These are phyloP conservation scores for Raphanus hybrid DNA, from an alignment of 441 rosid species.

Conservation along the genomic window DNA sequence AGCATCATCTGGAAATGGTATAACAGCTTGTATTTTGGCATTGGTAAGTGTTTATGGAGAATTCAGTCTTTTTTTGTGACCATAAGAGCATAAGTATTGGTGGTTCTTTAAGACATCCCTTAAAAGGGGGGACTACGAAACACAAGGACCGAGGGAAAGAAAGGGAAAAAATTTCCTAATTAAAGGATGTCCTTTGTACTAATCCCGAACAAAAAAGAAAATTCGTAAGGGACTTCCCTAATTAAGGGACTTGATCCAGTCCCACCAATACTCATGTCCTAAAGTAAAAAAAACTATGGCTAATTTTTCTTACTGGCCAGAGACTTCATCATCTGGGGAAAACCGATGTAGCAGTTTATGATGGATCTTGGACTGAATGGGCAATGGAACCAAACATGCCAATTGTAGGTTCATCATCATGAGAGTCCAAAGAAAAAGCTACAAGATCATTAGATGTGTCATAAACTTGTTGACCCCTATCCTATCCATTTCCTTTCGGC, in stretches of 20 bases:
- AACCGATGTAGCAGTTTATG: slow-evolving; percentile 76
- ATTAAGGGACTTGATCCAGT: no score
- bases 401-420: slow-evolving; percentile 48
- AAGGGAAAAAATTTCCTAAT: no score
- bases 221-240: no score
- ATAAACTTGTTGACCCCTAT: neutral
- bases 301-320: slow-evolving; percentile 41
- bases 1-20: slow-evolving; percentile 90
- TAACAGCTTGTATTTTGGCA: slow-evolving; percentile 87
- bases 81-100: neutral
- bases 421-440: slow-evolving; percentile 20
- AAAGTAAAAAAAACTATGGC: neutral
- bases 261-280: no score
- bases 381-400: slow-evolving; percentile 71
- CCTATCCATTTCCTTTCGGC: neutral
- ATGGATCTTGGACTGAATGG: slow-evolving; percentile 99
- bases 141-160: no score
- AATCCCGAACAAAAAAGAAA: no score
- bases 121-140: neutral
- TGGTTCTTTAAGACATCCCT: no score
- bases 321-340: slow-evolving; percentile 91
- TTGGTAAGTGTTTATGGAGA: slow-evolving; percentile 52
- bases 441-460: neutral
- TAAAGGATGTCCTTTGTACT: no score
- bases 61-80: neutral